Evolutionary conservation across 73 alveolate species (phyloP).

Genomic region (Effrenium voratum): DNA sequence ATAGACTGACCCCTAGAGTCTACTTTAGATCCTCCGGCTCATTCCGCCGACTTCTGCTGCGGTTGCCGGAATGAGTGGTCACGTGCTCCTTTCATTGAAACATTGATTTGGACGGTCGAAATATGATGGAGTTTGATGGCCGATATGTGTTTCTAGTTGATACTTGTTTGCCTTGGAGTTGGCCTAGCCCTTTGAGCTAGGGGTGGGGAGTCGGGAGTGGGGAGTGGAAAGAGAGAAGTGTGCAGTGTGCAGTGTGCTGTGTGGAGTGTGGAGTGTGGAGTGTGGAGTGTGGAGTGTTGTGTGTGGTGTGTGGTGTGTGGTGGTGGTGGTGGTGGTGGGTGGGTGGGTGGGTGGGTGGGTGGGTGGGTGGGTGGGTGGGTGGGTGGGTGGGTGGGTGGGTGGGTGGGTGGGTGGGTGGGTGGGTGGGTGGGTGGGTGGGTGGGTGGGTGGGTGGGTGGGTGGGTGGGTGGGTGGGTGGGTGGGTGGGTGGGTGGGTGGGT

Average conservation of each 20-base stretch:
- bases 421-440: neutral
- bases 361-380: neutral
- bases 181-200: too few species aligned
- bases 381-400: neutral
- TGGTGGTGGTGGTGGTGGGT: neutral
- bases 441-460: neutral
- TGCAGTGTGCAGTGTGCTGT: neutral
- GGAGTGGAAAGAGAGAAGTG: neutral
- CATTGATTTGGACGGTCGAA: too few species aligned
- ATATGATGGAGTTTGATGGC: too few species aligned
- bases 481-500: neutral
- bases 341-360: neutral
- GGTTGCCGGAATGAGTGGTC: too few species aligned
- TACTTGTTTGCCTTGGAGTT: too few species aligned
- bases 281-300: neutral
- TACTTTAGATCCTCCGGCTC: too few species aligned
- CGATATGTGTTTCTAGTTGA: too few species aligned
- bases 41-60: too few species aligned
- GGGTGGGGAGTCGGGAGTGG: neutral
- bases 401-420: neutral
- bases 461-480: neutral
- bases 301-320: neutral
- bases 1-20: too few species aligned
- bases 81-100: too few species aligned
- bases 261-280: neutral